A percentile compares a stretch with the other conserved stretches of the same genome.
These are phyloP conservation scores for Pholiota adiposa DNA, from an alignment of 1,284 basidiomycete genomes.

Conservation along the genomic window DNA sequence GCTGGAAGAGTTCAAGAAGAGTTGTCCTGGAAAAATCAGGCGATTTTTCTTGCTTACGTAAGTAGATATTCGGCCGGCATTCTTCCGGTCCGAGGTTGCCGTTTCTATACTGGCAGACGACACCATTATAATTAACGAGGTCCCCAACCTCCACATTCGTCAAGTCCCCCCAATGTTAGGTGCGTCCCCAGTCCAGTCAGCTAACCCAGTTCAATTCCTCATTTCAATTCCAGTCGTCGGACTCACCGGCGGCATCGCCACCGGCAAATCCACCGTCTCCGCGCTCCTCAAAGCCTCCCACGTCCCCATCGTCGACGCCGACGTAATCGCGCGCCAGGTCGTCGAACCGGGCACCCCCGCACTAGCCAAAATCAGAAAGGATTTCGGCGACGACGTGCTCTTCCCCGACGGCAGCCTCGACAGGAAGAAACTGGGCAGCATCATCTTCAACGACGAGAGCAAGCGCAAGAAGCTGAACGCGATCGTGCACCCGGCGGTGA, in stretches of 20 bases:
- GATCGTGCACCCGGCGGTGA: slow-evolving; percentile 91
- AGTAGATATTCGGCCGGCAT: no score
- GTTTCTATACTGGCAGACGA: no score
- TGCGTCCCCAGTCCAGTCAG: no score
- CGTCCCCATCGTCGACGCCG: slow-evolving; percentile 91
- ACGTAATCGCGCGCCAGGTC: slow-evolving; percentile 87
- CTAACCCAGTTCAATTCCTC: no score
- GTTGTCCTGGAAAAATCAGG: no score
- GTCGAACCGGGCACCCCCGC: slow-evolving; percentile 85
- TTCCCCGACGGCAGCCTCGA: slow-evolving; percentile 76
- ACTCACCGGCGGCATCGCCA: slow-evolving; percentile 95
- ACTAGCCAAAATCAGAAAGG: slow-evolving; percentile 66
- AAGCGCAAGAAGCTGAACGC: slow-evolving; percentile 80
- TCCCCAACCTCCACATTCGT: no score
- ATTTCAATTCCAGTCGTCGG: slow-evolving; percentile 97
- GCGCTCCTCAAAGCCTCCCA: slow-evolving; percentile 65
- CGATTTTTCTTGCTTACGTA: no score
- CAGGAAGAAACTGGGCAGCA: slow-evolving; percentile 81
- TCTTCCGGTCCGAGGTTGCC: no score
- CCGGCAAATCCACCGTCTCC: slow-evolving; percentile 95
- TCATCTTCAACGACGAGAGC: slow-evolving; percentile 82
- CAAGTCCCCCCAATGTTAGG: no score
- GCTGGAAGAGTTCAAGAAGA: no score
- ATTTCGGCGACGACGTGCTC: slow-evolving; percentile 78
- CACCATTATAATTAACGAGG: no score